Evolutionary conservation across 2,329 filamentous ascomycete genomes (phyloP), one percentile per base, ranked within the genome.

Genomic region (Cladosporium austrohemisphaericum): DNA sequence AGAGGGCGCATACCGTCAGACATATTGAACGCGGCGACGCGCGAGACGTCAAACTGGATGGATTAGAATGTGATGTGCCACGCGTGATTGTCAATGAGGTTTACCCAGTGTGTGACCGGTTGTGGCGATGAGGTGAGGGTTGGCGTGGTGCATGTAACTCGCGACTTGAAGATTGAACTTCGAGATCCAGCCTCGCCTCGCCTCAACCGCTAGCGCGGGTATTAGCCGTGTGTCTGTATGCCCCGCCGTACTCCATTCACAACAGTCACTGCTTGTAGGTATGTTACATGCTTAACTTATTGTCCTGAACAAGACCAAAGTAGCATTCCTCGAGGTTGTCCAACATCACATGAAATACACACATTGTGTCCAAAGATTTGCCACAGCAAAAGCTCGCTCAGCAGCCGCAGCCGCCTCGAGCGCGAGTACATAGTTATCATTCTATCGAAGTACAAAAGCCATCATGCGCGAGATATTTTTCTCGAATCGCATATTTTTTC

Each of bases 1-100:
- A 33, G 37, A 25, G 44, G 19, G 31, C 13, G 25, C 60, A 26
- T 61, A 63, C 61, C 56, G 58, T 68, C 65, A 52, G 65, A 67
- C 65, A 68, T 68, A 38, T 47, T 47, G 18, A 38, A 47, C 44
- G 44, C 44, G 44, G 33, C n/a, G 33, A 36, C 44, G 44, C 44
- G 44, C 44, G 33, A 37, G 44, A 38, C 33, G 44, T 38, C 32
- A 36, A 47, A 33, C 44, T 47, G 33, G 37, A 14, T 19, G 6
- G 4, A 38, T 47, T 38, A 47, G 44, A 47, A 31, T 38, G 23
- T 47, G 44, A 31, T 37, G 18, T 25, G n/a, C 43, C 33, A 47
- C 33, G n/a, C 11, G n/a, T 31, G 33, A 18, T 38, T 31, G 29
- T 16, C 10, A 20, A 18, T 31, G 33, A 18, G 37, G 33, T 3